Evolutionary conservation across 1,284 basidiomycete species (phyloP).

Genomic region (Pascua guehoae): DNA sequence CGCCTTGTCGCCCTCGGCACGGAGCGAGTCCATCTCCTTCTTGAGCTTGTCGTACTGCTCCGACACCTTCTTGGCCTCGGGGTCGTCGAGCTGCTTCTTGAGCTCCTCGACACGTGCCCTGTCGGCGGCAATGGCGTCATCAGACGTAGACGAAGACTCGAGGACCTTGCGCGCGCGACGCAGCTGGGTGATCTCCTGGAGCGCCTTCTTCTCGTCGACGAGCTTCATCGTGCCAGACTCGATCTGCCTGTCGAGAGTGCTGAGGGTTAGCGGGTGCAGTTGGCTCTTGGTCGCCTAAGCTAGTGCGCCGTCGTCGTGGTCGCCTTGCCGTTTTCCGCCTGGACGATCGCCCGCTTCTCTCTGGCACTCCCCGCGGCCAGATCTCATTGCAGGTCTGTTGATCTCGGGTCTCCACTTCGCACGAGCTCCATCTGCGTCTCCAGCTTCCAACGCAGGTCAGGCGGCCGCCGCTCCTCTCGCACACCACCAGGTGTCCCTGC

Average conservation of each 20-base stretch:
- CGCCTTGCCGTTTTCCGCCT: no score
- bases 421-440: no score
- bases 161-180: conserved; percentile 71
- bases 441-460: no score
- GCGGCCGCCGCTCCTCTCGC: no score
- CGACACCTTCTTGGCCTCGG: conserved; percentile 75
- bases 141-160: conserved; percentile 76
- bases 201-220: conserved; percentile 91
- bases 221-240: conserved; percentile 90
- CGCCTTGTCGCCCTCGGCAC: conserved; percentile 80
- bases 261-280: not conserved
- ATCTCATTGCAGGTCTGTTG: no score
- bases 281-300: no score
- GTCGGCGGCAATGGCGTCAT: conserved; percentile 79
- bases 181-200: conserved; percentile 75
- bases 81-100: conserved; percentile 82
- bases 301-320: no score
- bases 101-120: conserved; percentile 73
- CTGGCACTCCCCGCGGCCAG: not conserved
- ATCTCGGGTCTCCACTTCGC: no score
- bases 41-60: conserved; percentile 81
- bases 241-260: conserved; percentile 71
- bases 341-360: not conserved
- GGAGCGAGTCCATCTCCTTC: conserved; percentile 78
- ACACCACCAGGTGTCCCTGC: no score